Conservation (phyloP, 1,284 basidiomycete genomes). For the Moniliophthora roreri region DNA sequence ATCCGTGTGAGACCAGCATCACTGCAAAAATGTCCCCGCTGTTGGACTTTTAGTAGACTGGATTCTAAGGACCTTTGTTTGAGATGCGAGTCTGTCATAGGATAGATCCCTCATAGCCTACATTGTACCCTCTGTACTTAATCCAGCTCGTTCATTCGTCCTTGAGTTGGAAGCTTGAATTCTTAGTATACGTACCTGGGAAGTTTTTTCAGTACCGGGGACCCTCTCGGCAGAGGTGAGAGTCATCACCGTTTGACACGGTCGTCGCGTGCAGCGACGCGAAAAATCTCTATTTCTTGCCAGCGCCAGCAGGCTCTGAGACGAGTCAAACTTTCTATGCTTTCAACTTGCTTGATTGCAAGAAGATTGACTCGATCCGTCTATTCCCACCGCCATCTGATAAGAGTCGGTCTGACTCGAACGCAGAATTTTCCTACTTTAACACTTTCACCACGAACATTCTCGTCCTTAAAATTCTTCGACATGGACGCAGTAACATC, state of each 20-base stretch:
- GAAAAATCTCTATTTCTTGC: background rate
- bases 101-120: background rate
- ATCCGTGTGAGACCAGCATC: conserved; percentile 56
- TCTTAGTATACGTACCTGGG: no score
- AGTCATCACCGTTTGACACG: background rate
- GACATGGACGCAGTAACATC: conserved; percentile 32
- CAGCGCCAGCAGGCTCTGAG: background rate
- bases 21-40: conserved; percentile 70
- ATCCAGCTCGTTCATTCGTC: no score
- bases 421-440: conserved; percentile 2
- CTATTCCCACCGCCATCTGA: conserved; percentile 17
- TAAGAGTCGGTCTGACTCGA: conserved; percentile 14
- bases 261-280: conserved; percentile 5
- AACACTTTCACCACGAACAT: conserved; percentile 3
- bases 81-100: conserved; percentile 49
- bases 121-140: no score
- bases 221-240: no score
- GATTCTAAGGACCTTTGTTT: conserved; percentile 52
- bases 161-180: no score
- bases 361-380: conserved; percentile 13
- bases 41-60: conserved; percentile 69
- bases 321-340: conserved; percentile 7
- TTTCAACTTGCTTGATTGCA: conserved; percentile 7
- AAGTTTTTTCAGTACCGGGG: no score
- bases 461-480: conserved; percentile 16